A percentile compares a stretch with the other conserved stretches of the same genome.
Evolutionary conservation across 768 basidiomycete genomes (phyloP).

Genomic region (Mrakia frigida): DNA sequence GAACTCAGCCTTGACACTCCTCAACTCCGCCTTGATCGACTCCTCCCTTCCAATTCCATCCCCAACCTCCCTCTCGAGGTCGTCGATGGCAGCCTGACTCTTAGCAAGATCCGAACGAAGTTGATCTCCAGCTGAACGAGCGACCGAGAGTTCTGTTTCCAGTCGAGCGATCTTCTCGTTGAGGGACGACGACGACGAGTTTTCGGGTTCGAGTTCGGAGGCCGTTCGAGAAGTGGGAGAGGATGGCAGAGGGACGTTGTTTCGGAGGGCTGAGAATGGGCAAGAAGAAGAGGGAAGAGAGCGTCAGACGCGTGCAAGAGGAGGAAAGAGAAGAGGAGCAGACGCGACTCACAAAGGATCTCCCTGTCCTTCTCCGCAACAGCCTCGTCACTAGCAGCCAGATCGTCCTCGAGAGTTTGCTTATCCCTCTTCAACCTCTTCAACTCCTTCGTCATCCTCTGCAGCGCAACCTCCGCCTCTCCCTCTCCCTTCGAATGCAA

Average conservation of each 20-base stretch:
- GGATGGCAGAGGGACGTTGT: conserved; percentile 4
- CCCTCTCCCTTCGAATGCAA: not conserved
- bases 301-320: not conserved
- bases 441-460: conserved; percentile 13
- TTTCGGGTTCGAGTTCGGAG: not conserved
- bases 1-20: conserved; percentile 14
- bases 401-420: conserved; percentile 17
- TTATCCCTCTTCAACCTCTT: conserved; percentile 15
- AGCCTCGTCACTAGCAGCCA: conserved; percentile 7
- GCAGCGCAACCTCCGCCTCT: conserved; percentile 6
- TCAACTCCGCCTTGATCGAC: conserved; percentile 1
- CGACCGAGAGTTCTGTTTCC: not conserved
- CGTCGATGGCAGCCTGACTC: not conserved
- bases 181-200: not conserved
- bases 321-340: too few relatives aligned
- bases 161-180: not conserved
- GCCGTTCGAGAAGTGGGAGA: not conserved
- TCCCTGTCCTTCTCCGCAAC: conserved; percentile 11
- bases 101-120: conserved; percentile 13
- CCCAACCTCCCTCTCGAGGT: conserved; percentile 14
- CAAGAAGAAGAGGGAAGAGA: not conserved
- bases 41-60: not conserved
- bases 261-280: conserved; percentile 1
- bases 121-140: not conserved
- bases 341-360: conserved; percentile 10